phyloP scores from a whole-genome alignment of 2,329 filamentous ascomycete species.

The Incumbomyces lentus region DNA sequence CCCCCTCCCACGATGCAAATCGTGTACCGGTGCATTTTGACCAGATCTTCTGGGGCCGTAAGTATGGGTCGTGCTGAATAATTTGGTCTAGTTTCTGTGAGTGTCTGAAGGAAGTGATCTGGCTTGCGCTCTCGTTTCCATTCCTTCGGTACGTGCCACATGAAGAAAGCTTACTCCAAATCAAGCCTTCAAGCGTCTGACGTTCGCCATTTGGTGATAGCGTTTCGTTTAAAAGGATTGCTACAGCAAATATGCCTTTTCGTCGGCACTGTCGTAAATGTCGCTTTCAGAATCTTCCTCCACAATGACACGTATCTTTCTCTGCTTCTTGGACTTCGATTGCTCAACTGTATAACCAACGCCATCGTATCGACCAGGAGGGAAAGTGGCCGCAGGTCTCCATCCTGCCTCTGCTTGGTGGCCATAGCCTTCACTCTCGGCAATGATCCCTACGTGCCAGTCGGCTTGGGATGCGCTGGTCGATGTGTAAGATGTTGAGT shows the following conservation, averaged over 20 bases:
- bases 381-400: conserved; percentile 1
- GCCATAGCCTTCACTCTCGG: conserved; percentile 15
- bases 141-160: no score
- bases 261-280: background rate
- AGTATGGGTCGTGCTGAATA: no score
- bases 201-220: no score
- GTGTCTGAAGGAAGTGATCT: no score
- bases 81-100: no score
- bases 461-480: background rate
- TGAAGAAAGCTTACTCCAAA: no score
- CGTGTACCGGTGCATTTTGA: no score
- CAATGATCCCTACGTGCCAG: conserved; percentile 16
- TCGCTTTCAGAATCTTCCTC: background rate
- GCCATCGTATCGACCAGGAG: conserved; percentile 6
- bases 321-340: background rate
- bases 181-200: no score
- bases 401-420: conserved; percentile 2
- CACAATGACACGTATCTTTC: background rate
- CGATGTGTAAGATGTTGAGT: background rate
- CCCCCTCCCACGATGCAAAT: no score
- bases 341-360: background rate
- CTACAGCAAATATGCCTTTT: background rate
- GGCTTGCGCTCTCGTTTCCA: no score
- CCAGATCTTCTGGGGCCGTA: no score
- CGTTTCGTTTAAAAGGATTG: no score